phyloP scores from a whole-genome alignment of 805 yeast species.

The Metschnikowia borealis region DNA sequence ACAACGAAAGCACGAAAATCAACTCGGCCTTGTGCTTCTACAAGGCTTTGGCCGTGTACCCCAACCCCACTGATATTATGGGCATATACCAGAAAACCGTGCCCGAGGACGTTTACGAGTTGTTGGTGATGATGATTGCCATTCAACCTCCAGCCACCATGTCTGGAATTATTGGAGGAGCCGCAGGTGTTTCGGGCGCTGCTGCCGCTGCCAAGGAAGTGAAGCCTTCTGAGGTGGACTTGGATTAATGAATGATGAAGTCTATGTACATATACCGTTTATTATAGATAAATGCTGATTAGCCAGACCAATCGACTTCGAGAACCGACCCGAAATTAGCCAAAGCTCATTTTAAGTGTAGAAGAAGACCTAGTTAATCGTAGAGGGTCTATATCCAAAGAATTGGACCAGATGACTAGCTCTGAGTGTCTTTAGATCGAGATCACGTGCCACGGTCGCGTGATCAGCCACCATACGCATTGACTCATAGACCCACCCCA shows the following conservation, averaged over 20 bases:
- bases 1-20: conserved; percentile 60
- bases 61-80: conserved; percentile 89
- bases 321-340: too few relatives aligned
- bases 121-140: conserved; percentile 84
- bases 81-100: conserved; percentile 86
- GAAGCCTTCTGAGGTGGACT: conserved; percentile 18
- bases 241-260: conserved; percentile 13
- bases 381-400: too few relatives aligned
- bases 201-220: conserved; percentile 24
- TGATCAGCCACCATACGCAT: not conserved
- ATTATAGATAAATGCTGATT: not conserved
- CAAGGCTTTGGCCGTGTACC: conserved; percentile 89
- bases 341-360: too few relatives aligned
- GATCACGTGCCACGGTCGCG: not conserved
- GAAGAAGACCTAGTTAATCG: too few relatives aligned
- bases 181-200: conserved; percentile 17
- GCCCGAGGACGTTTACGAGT: conserved; percentile 77
- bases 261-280: conserved; percentile 3
- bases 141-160: conserved; percentile 83
- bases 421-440: not conserved
- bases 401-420: too few relatives aligned
- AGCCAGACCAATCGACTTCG: too few relatives aligned
- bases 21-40: conserved; percentile 89
- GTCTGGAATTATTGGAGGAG: conserved; percentile 54
- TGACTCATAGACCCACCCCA: not conserved